Evolutionary conservation across 306 rosid species (phyloP).

Genomic region (Lagenaria siceraria): DNA sequence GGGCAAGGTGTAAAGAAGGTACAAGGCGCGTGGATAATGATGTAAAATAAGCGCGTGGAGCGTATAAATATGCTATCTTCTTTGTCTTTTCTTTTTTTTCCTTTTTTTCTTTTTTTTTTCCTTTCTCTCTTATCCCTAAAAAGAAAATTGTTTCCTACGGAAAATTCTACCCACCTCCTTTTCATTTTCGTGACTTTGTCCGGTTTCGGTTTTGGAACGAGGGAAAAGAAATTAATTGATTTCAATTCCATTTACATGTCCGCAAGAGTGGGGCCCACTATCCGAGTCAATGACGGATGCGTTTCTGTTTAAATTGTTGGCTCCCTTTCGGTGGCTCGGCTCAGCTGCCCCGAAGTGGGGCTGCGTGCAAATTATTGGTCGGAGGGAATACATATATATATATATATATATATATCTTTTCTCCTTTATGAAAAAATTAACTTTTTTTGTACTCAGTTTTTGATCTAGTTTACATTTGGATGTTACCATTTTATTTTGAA

Average conservation of each 20-base stretch:
- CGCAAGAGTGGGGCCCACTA: conserved; percentile 1
- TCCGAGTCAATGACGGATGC: background rate
- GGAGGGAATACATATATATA: no score
- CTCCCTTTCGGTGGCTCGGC: background rate
- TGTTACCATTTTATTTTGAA: no score
- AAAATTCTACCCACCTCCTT: conserved; percentile 10
- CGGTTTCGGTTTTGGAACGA: background rate
- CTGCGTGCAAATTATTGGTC: background rate
- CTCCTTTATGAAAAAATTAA: background rate
- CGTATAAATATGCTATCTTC: background rate
- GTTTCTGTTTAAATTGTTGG: background rate
- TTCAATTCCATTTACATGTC: background rate
- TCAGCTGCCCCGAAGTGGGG: background rate
- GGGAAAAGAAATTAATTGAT: background rate
- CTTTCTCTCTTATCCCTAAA: background rate
- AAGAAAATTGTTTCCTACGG: conserved; percentile 6
- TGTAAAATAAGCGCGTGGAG: conserved; percentile 1
- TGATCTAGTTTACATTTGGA: no score
- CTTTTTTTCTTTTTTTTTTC: background rate
- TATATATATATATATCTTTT: no score
- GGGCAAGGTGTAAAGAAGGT: conserved; percentile 3
- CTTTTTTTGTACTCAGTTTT: no score
- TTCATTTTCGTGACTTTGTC: conserved; percentile 3
- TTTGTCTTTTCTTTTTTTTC: background rate
- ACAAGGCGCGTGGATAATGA: background rate